Conservation (phyloP, 2,329 filamentous ascomycete species). For the Capronia americana region DNA sequence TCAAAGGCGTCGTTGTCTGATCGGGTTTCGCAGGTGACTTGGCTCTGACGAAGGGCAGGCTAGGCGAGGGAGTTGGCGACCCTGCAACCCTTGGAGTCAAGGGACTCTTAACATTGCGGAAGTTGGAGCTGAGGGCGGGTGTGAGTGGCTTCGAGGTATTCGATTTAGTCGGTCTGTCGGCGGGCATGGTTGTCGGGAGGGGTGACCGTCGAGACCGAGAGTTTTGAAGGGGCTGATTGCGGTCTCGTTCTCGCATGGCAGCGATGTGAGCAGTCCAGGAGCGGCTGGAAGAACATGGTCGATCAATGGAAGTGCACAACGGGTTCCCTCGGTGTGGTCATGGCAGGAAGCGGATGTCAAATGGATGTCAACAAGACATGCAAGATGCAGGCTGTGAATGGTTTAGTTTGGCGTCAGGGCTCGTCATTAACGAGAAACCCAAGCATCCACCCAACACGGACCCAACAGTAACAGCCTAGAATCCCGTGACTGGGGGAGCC, state of each 20-base stretch:
- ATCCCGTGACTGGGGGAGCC: neutral
- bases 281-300: constrained; percentile 13
- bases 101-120: constrained; percentile 61
- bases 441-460: neutral
- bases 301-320: constrained; percentile 2
- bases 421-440: neutral
- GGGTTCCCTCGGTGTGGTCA: constrained; percentile 4
- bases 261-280: constrained; percentile 39
- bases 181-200: constrained; percentile 51
- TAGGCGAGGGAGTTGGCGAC: constrained; percentile 45
- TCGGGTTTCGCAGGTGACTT: constrained; percentile 39
- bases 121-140: constrained; percentile 69
- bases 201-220: constrained; percentile 41
- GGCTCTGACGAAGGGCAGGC: constrained; percentile 35
- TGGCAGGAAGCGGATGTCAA: constrained; percentile 2
- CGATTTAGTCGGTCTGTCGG: constrained; percentile 57
- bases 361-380: constrained; percentile 31
- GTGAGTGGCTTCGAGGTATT: constrained; percentile 66
- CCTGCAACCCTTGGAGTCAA: constrained; percentile 66
- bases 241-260: constrained; percentile 50
- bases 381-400: constrained; percentile 17
- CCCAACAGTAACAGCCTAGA: neutral
- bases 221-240: constrained; percentile 18
- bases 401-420: neutral
- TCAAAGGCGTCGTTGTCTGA: constrained; percentile 64